These are phyloP conservation scores for Microcos paniculata DNA, from an alignment of 345 rosid species.

Conservation along the genomic window DNA sequence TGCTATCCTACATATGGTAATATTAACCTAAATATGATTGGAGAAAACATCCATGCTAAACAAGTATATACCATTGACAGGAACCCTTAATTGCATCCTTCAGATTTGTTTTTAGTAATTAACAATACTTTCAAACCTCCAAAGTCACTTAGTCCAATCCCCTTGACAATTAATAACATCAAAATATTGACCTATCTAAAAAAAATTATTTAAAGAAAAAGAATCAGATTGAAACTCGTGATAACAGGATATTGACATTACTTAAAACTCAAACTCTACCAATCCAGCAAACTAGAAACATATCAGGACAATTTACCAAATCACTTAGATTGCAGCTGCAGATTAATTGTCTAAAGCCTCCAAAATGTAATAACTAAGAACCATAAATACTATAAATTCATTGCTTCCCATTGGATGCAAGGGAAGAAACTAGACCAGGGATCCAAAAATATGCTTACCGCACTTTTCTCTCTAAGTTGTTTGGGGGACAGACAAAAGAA, in stretches of 20 bases:
- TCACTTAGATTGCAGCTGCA: background rate
- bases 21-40: background rate
- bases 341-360: background rate
- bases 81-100: background rate
- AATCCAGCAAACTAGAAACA: background rate
- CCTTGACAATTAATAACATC: background rate
- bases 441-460: conserved; percentile 41
- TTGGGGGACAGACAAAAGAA: conserved; percentile 58
- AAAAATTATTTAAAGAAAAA: no score
- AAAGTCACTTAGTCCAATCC: background rate
- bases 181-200: background rate
- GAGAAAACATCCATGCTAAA: background rate
- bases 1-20: conserved; percentile 57
- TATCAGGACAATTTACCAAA: background rate
- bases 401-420: background rate
- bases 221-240: background rate
- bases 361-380: background rate
- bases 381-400: background rate
- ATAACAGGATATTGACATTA: background rate
- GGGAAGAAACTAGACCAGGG: background rate
- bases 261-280: background rate
- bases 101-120: background rate
- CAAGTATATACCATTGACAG: background rate
- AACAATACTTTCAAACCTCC: background rate
- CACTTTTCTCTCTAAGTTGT: conserved; percentile 50